Evolutionary conservation across 345 rosid species (phyloP).

Genomic region (Chamaenerion angustifolium): DNA sequence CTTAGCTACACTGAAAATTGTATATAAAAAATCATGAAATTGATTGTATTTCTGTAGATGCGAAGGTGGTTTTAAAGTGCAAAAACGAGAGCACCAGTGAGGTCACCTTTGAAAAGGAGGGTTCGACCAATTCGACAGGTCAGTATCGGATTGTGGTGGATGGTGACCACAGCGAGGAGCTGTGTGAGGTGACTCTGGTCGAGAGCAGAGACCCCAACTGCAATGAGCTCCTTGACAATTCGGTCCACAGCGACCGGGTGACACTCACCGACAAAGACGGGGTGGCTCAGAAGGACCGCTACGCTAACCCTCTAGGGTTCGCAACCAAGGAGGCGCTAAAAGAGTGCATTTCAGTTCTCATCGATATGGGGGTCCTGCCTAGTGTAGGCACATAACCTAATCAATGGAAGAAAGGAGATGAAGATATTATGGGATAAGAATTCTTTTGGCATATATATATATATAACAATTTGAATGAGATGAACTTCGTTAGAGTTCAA

Average conservation of each 20-base stretch:
- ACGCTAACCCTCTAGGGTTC: conserved; percentile 1
- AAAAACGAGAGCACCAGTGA: background rate
- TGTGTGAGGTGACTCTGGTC: conserved; percentile 3
- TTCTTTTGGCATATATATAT: too few species aligned
- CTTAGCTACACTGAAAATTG: too few species aligned
- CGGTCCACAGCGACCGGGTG: background rate
- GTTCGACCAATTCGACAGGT: background rate
- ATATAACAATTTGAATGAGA: too few species aligned
- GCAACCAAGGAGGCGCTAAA: background rate
- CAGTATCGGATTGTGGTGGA: background rate
- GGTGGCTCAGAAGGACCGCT: background rate
- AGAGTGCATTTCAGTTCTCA: background rate
- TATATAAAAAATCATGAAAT: too few species aligned
- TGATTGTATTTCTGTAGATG: background rate
- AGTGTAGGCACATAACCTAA: too few species aligned
- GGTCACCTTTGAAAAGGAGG: background rate
- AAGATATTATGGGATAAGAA: too few species aligned
- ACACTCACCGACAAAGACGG: background rate
- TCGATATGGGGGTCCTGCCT: conserved; percentile 1
- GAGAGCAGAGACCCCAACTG: conserved; percentile 1
- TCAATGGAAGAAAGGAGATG: too few species aligned
- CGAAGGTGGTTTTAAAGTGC: background rate
- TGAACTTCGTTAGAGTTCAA: too few species aligned
- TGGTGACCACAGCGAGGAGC: conserved; percentile 5
- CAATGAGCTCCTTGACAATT: background rate